A percentile compares a stretch with the other conserved stretches of the same genome.
phyloP scores from a whole-genome alignment of 2,329 filamentous ascomycete genomes.

The Chaetomium olivaceum region DNA sequence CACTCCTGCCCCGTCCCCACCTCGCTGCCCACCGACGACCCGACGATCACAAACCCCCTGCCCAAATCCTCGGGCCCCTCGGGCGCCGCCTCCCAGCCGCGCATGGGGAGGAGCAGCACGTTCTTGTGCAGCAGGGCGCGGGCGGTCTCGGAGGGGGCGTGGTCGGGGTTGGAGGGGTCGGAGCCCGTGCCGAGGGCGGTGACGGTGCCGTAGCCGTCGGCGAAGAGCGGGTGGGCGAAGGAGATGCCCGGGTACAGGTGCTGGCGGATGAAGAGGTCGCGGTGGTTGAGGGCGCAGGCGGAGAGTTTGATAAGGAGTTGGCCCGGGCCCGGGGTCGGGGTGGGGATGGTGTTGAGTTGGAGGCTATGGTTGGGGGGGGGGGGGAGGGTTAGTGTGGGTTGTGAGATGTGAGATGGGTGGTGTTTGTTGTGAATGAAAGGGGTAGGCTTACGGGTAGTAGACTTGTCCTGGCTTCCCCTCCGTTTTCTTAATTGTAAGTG shows the following conservation, averaged over 20 bases:
- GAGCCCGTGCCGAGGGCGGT: conserved; percentile 63
- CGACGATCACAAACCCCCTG: conserved; percentile 62
- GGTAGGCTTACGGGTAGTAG: conserved; percentile 67
- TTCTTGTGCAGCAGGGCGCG: conserved; percentile 57
- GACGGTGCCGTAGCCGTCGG: conserved; percentile 80
- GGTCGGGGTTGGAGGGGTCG: conserved; percentile 38
- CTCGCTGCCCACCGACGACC: conserved; percentile 65
- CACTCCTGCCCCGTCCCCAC: conserved; percentile 76
- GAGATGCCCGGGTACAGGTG: conserved; percentile 85
- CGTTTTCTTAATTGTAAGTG: conserved; percentile 65
- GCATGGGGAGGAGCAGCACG: conserved; percentile 76
- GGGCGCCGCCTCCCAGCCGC: conserved; percentile 71
- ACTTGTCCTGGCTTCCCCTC: conserved; percentile 86
- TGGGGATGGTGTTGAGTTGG: conserved; percentile 60
- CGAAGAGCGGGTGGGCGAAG: conserved; percentile 75
- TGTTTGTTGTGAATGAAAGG: neutral
- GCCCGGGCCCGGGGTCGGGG: conserved; percentile 62
- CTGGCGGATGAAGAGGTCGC: conserved; percentile 91
- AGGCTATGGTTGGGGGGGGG: conserved; percentile 45
- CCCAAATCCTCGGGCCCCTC: conserved; percentile 69
- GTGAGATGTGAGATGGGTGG: conserved; percentile 8
- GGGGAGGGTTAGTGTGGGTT: conserved; percentile 20
- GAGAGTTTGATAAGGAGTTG: conserved; percentile 75
- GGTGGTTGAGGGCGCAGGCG: conserved; percentile 87
- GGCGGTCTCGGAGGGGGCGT: too few relatives aligned